These are phyloP conservation scores for Crithidia fasciculata DNA, from an alignment of 208 protist species.

Conservation along the genomic window DNA sequence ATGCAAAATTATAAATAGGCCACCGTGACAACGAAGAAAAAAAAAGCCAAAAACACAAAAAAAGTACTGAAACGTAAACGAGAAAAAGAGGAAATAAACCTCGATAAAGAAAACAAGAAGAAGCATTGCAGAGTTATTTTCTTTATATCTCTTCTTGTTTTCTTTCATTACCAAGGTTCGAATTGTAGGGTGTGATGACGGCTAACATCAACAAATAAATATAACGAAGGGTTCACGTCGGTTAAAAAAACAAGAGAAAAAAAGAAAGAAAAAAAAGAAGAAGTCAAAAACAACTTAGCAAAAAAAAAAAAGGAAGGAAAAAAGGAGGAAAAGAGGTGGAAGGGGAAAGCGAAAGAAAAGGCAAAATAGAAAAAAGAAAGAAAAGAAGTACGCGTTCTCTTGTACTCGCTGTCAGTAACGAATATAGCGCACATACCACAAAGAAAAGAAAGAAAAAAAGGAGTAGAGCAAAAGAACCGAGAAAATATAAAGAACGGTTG, in stretches of 20 bases:
- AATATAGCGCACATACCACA: neutral
- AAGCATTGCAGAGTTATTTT: neutral
- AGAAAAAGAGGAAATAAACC: too few relatives aligned
- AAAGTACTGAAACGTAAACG: too few relatives aligned
- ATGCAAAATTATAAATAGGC: too few relatives aligned
- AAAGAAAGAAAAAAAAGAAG: neutral
- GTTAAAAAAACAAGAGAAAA: neutral
- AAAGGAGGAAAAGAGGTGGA: neutral
- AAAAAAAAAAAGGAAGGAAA: conserved; percentile 2
- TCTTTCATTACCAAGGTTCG: neutral
- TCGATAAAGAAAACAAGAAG: too few relatives aligned
- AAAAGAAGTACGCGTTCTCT: too few relatives aligned
- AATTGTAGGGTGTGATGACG: neutral
- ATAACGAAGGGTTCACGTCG: neutral
- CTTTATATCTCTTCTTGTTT: neutral
- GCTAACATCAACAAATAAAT: neutral
- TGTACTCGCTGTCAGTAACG: too few relatives aligned
- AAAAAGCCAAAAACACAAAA: too few relatives aligned
- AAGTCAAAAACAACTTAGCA: conserved; percentile 9
- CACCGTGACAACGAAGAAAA: too few relatives aligned
- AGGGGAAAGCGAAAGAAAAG: neutral
- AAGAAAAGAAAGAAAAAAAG: neutral
- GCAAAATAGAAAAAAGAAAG: conserved; percentile 10
- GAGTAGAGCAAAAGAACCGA: too few relatives aligned
- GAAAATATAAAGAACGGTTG: too few relatives aligned